Conservation (phyloP, 441 rosid genomes). For the Corymbia citriodora region DNA sequence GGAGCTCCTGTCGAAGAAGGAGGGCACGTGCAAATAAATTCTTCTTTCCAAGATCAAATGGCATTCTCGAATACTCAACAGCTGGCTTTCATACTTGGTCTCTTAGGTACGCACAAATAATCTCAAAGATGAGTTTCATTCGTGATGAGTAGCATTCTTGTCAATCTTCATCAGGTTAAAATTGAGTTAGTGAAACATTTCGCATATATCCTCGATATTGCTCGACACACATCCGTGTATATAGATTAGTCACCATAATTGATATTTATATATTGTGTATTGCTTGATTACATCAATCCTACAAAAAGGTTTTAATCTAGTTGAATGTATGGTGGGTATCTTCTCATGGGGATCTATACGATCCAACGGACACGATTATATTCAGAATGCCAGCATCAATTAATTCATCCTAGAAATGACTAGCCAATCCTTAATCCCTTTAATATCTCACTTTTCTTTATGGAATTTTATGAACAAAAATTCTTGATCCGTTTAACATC, state of each 20-base stretch:
- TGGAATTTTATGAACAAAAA: not conserved
- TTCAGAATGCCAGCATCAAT: fast-evolving
- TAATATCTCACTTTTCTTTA: not conserved
- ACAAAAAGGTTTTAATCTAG: fast-evolving
- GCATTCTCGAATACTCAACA: conserved; percentile 21
- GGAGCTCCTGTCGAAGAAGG: not conserved
- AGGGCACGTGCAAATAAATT: not conserved
- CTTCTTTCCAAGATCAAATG: conserved; percentile 17
- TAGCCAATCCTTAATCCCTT: not conserved
- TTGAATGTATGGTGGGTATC: not conserved
- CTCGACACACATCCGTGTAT: fast-evolving
- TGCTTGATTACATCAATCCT: not conserved
- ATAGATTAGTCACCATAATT: fast-evolving
- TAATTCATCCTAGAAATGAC: not conserved
- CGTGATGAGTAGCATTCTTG: not conserved
- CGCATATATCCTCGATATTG: too few species aligned
- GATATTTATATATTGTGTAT: not conserved
- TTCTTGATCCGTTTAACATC: not conserved
- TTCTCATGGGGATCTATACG: not conserved
- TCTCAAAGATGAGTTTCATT: not conserved
- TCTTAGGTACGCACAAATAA: conserved; percentile 32
- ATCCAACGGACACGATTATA: fast-evolving
- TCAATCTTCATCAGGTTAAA: not conserved
- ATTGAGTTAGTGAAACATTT: not conserved
- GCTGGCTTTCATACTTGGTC: conserved; percentile 48